phyloP scores from a whole-genome alignment of 176 grass and related monocot species.

The Bonia amplexicaulis region DNA sequence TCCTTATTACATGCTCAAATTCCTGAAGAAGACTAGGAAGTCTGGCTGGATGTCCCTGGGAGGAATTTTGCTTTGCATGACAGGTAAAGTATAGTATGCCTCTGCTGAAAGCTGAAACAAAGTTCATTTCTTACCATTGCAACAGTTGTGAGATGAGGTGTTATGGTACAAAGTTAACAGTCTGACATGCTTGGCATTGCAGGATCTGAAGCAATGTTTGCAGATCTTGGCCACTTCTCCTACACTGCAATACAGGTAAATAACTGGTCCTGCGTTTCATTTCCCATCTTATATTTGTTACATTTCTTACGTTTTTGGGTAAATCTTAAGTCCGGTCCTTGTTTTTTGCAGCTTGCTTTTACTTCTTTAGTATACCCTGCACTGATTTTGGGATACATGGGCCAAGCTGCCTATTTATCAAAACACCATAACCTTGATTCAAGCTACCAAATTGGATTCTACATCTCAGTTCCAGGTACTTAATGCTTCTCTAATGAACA shows the following conservation, averaged over 20 bases:
- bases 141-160: not conserved
- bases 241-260: constrained; percentile 91
- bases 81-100: constrained; percentile 42
- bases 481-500: not conserved
- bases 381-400: constrained; percentile 95
- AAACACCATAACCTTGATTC: constrained; percentile 62
- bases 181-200: constrained; percentile 14
- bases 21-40: constrained; percentile 92
- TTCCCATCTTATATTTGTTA: not conserved
- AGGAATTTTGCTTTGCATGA: constrained; percentile 91
- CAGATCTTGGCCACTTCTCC: constrained; percentile 95
- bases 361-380: constrained; percentile 85
- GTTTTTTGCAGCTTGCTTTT: constrained; percentile 70
- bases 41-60: constrained; percentile 94
- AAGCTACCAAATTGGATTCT: constrained; percentile 86
- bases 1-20: constrained; percentile 69
- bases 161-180: not conserved
- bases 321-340: not conserved
- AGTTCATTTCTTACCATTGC: not conserved
- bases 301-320: not conserved
- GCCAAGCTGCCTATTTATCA: constrained; percentile 89
- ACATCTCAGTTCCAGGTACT: constrained; percentile 87
- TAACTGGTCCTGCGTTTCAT: not conserved
- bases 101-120: not conserved
- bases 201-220: constrained; percentile 99